These are phyloP conservation scores for Perkinsus marinus DNA, from an alignment of 169 alveolate genomes.

Conservation along the genomic window DNA sequence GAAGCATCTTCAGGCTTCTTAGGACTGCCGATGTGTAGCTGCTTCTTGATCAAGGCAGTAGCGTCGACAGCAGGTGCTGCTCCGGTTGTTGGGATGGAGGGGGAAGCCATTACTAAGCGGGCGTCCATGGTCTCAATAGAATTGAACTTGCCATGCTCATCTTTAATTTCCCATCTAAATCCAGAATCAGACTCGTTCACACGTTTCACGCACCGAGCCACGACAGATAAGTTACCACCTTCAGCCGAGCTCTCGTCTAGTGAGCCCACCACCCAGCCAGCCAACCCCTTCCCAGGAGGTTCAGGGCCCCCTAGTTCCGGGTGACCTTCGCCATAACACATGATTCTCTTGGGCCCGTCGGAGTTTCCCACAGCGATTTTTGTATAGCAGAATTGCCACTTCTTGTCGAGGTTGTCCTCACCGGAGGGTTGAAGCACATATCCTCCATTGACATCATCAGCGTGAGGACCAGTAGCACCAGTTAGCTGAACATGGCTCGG, in stretches of 20 bases:
- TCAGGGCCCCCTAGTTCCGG: neutral
- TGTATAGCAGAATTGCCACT: neutral
- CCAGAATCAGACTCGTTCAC: neutral
- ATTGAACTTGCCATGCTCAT: neutral
- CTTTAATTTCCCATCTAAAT: neutral
- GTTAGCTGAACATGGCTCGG: neutral
- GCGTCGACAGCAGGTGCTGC: neutral
- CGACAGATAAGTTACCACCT: neutral
- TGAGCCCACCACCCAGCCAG: neutral
- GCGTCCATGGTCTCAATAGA: neutral
- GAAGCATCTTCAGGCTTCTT: neutral
- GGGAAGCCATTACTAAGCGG: neutral
- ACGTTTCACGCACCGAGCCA: neutral
- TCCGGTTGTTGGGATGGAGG: neutral
- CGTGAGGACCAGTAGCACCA: neutral
- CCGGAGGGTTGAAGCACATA: neutral
- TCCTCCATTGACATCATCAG: neutral
- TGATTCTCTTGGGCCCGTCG: neutral
- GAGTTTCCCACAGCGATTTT: neutral
- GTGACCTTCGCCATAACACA: neutral
- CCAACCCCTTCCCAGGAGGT: neutral
- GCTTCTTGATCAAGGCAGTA: neutral
- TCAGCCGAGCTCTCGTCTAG: neutral
- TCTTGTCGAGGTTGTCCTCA: neutral
- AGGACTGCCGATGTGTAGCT: neutral